Base-by-base conservation (phyloP, 345 rosid genomes). In the Rhodamnia rubescens region DNA sequence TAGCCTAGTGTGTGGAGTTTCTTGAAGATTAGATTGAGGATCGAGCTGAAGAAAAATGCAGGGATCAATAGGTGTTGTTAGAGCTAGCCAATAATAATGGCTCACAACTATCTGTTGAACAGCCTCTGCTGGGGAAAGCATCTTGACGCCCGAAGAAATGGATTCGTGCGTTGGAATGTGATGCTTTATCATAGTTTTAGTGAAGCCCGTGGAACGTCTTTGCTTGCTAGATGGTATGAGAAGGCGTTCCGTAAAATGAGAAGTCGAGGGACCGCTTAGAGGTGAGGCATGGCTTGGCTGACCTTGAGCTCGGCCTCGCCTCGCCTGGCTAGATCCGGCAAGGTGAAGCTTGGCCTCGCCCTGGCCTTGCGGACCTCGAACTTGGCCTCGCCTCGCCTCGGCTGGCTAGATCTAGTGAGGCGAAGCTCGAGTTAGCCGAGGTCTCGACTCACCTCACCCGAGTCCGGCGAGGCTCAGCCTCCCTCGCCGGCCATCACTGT, bases 221-320 rank as follows among this genome's bases (percentile, higher is more conserved):
- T 91, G 74, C 89, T 91, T 20, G 27, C 22, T 55, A 89, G 88
- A 74, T 92, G 95, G 94, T 94, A 90, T 82, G 88, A 91, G 85
- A 87, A 88, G 87, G 85, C 86, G 82, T 90, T 90, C 82, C 86
- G 91, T 4, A 92, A 88, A 90, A 84, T 94, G 78, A 74, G 42
- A 92, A 90, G 61, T 88, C 92, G 83, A 86, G 84, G 83, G 88
- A 87, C 84, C 85, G 88, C 84, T 90, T 94, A 42, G 47, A 42
- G 47, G 47, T 4, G 47, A 42, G 40, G 40, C 40, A 36, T 36
- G 40, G 40, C 40, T 3, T 36, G 2, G 3, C 40, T 3, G 40
- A 36, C 40, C 40, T 36, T 3, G 40, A 36, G 40, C 40, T 36
- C 40, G 40, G 40, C 40, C 40, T 36, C 40, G 40, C 40, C 2